Base-by-base conservation (phyloP, 78 protist species). In the Emiliania huxleyi region DNA sequence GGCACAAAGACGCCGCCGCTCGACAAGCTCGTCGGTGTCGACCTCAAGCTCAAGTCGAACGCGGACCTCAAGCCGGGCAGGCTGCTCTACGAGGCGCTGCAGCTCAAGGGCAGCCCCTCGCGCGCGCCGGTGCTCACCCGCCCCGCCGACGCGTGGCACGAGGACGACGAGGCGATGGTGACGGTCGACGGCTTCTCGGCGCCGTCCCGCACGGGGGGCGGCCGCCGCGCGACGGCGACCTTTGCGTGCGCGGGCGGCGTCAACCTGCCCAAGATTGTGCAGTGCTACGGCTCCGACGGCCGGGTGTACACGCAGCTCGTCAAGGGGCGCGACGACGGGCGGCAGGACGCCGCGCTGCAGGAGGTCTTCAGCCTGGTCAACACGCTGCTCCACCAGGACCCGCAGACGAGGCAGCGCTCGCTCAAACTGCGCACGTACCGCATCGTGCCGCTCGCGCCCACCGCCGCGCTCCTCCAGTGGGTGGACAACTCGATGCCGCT, bases 291-390 rank as follows among this genome's bases (percentile, higher is more conserved):
- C 26, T 0, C 84, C 26, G 96, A 95, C 62, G 97, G 97, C 3
- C 21, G 26, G 33, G 1, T 0, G 69, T 43, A 95, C 91, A 1
- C 0, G 40, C 94, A 92, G 79, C 55, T 94, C 0, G 91, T 92
- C 79, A 94, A 94, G 69, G 96, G 96, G 33, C 37, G 49, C 2
- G 98, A 97, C 62, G 98, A 97, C 88, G 5, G 94, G 85, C 93
- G 98, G 1, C 98, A 97, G 81, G 98, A 97, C 49, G 98, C 97
- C 1, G 96, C 95, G n/a, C 95, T 97, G 96, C 95, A 97, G 95
- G 98, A 97, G 94, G 52, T 97, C 42, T 97, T 97, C 79, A 85
- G 69, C 0, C 4, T 95, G 75, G 73, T 95, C 48, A 97, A 97
- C 89, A 1, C 0, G 1, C 55, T 97, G 42, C 87, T 97, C 26